phyloP scores from a whole-genome alignment of 257 asterid genomes.

The Gentiana dahurica region DNA sequence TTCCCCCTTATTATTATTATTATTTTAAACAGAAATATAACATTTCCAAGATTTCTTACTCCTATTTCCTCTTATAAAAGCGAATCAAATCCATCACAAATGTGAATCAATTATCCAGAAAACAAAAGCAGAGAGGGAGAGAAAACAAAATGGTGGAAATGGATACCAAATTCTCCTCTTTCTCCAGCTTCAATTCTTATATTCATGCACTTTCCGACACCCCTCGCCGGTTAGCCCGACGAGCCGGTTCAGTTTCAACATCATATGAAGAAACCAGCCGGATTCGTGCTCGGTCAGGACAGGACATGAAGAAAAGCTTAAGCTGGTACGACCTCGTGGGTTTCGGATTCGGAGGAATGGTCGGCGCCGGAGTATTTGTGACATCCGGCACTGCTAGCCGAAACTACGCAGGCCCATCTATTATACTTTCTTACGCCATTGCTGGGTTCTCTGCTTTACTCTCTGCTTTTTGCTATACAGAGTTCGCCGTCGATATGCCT shows the following conservation, averaged over 20 bases:
- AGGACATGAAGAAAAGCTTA: slow-evolving; percentile 55
- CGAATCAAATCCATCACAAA: too few species aligned
- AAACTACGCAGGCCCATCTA: slow-evolving; percentile 72
- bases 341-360: slow-evolving; percentile 92
- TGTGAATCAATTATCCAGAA: too few species aligned
- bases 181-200: slow-evolving; percentile 49
- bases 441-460: slow-evolving; percentile 95
- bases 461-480: slow-evolving; percentile 95
- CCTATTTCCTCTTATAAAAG: too few species aligned
- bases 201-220: slow-evolving; percentile 75
- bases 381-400: slow-evolving; percentile 75
- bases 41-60: too few species aligned
- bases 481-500: slow-evolving; percentile 96
- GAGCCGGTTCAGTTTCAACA: slow-evolving; percentile 65
- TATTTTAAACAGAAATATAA: too few species aligned
- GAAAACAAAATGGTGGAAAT: slow-evolving; percentile 9
- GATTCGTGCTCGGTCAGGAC: slow-evolving; percentile 47
- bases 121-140: background rate
- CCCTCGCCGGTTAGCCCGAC: slow-evolving; percentile 56
- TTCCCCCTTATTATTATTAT: too few species aligned
- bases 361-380: slow-evolving; percentile 96
- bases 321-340: slow-evolving; percentile 81
- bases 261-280: slow-evolving; percentile 47
- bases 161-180: slow-evolving; percentile 35
- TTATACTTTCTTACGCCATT: slow-evolving; percentile 82